Evolutionary conservation across 352 stramenopile genomes (phyloP), one percentile per base, ranked within the genome.

Genomic region (Phytophthora fragariaefolia): DNA sequence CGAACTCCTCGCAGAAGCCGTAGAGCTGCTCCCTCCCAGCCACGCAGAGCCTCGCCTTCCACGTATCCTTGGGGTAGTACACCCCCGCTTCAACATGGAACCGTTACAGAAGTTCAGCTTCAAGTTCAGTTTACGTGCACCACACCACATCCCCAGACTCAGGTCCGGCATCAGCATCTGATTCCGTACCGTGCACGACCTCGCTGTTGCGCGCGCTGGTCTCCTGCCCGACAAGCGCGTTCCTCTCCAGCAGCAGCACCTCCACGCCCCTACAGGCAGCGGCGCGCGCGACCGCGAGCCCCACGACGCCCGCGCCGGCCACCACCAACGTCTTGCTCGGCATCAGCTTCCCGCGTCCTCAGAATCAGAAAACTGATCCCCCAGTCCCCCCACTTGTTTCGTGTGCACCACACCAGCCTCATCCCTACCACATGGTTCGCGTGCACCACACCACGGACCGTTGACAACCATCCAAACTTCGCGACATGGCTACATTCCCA

Each of bases 131-230:
- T 66, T 60, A 34, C 34, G 71, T 62, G 8, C 18, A 23, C 28
- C 18, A 70, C 60, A 61, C 15, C 13, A 58, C 2, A 48, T 22
- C 20, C 4, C n/a, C n/a, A n/a, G n/a, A n/a, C n/a, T n/a, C n/a
- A n/a, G n/a, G 17, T n/a, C 51, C 1, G 34, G 36, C n/a, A 43
- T 43, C 36, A 43, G 36, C 36, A n/a, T n/a, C n/a, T n/a, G n/a
- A n/a, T n/a, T n/a, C n/a, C 66, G 9, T 55, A 93, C 84, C 95
- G 73, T 99, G 97, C 27, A 99, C 91, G 17, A 99, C 97, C 71
- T 99, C 93, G 51, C 90, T 98, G 71, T 98, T 99, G 34, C 97
- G 87, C 30, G 84, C 89, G 56, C 85, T 97, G 54, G 83, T 95
- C 69, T 96, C 91, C 63, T 92, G 85, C 15, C 93, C 92, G 28